Evolutionary conservation across 2,329 filamentous ascomycete species (phyloP).

Genomic region (Cryphonectria naterciae): DNA sequence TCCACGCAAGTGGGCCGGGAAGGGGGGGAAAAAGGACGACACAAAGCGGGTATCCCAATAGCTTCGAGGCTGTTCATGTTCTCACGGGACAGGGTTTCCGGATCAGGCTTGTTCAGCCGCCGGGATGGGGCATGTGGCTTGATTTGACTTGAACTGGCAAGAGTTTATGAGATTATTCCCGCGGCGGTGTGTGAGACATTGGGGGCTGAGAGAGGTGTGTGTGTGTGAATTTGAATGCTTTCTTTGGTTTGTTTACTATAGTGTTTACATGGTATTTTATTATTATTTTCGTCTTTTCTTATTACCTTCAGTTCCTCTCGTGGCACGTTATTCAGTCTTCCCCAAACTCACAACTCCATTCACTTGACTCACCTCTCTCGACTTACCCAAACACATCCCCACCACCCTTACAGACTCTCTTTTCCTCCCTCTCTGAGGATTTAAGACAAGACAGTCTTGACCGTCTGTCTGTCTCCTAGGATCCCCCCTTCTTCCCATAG

Average conservation of each 20-base stretch:
- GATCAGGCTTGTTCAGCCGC: constrained; percentile 1
- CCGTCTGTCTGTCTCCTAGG: background rate
- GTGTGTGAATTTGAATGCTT: background rate
- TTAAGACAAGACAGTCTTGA: background rate
- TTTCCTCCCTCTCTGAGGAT: too few relatives aligned
- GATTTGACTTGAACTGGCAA: background rate
- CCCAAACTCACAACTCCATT: too few relatives aligned
- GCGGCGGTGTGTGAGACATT: background rate
- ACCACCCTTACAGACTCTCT: too few relatives aligned
- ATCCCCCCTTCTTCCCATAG: background rate
- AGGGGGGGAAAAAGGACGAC: too few relatives aligned
- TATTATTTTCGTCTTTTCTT: background rate
- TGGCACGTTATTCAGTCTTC: background rate
- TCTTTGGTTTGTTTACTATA: too few relatives aligned
- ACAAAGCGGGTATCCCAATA: background rate
- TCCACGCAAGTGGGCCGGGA: too few relatives aligned
- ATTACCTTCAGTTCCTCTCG: background rate
- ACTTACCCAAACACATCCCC: too few relatives aligned
- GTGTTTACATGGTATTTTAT: background rate
- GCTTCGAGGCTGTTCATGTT: background rate
- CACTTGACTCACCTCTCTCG: too few relatives aligned
- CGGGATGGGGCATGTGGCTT: constrained; percentile 4
- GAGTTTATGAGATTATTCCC: background rate
- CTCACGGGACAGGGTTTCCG: background rate
- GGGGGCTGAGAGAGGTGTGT: background rate